Evolutionary conservation across 2,329 filamentous ascomycete species (phyloP), one percentile per base, ranked within the genome.

Genomic region (Annulohypoxylon truncatum): DNA sequence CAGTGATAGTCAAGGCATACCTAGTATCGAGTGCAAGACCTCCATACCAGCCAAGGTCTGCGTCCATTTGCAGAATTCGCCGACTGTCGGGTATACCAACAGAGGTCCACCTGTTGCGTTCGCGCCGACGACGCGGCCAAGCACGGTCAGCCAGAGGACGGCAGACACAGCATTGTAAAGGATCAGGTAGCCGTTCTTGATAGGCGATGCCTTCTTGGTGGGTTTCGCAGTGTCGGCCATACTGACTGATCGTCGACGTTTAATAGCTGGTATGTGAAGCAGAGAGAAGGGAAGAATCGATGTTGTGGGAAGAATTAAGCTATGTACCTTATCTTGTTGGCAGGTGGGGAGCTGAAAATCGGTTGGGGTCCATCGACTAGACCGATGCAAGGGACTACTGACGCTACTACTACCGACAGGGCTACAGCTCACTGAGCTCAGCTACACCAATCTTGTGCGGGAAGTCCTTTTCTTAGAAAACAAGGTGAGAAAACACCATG

Each of bases 11-110:
- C 7, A 26, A 10, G 50, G 76, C 84, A 63, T 81, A 94, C 94
- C 92, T 31, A 92, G 79, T 0, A 92, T 78, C 51, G 92, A 91
- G 81, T 98, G 95, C 67, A 94, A 75, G 48, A 98, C 87, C 82
- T 99, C 96, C 77, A 97, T 82, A 46, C 88, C 80, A 0, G 96
- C 96, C 57, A 93, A 79, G 2, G 92, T 96, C 84, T 99, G 96
- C 60, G 92, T 94, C 87, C 88, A 89, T 74, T 91, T 90, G 48
- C 89, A 88, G 78, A 90, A 94, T 54, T 87, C 81, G 70, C 91
- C 90, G 7, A 89, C 84, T 44, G 82, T 85, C 4, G 82, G 77
- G 74, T 89, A 91, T 50, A 92, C 89, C 56, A 84, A 82, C 13
- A 81, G 80, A 57, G 88, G 85, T 7, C 87, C 86, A n/a, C 81